Base-by-base conservation (phyloP, 2,329 filamentous ascomycete genomes). In the Exophiala dermatitidis region DNA sequence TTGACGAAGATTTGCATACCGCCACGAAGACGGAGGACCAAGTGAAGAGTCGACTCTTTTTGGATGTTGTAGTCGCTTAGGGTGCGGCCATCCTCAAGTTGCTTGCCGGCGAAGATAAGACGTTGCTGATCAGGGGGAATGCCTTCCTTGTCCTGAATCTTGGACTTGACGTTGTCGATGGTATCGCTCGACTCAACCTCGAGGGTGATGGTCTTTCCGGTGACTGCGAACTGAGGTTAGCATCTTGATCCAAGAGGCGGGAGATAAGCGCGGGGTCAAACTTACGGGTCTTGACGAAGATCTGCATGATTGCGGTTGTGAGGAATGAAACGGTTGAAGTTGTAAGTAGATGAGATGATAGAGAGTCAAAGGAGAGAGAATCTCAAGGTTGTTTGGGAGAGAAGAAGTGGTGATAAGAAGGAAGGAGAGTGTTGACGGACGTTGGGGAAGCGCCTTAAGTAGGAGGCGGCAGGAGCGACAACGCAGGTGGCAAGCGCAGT, bases 241-340 rank as follows among this genome's bases (percentile, higher is more conserved):
- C 37, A 52, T 46, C 26, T 49, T n/a, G 9, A 10, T 36, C 37
- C 41, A 8, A 49, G 60, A 52, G 56, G 56, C 53, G 58, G 56
- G 48, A 62, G 60, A 56, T 49, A 60, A 60, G 55, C 48, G 63
- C 60, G 65, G 67, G 64, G 62, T 59, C 34, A 85, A 19, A 41
- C 85, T 81, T 78, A 89, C 85, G 82, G 65, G 90, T 95, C 85
- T 95, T 95, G 68, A 95, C 90, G 75, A 95, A 96, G 80, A 96
- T 95, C 81, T 95, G 90, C 90, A 95, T 94, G 73, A 63, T 83
- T 74, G 62, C 70, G 68, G 54, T 64, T 40, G 46, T 55, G 57
- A 58, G 61, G 59, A 60, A 45, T 37, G 12, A 28, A 47, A 38
- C 38, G 40, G 19, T 45, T 28, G 42, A 9, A 45, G 42, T 45